Conservation (phyloP, 805 yeast species). For the Maudiozyma bulderi region DNA sequence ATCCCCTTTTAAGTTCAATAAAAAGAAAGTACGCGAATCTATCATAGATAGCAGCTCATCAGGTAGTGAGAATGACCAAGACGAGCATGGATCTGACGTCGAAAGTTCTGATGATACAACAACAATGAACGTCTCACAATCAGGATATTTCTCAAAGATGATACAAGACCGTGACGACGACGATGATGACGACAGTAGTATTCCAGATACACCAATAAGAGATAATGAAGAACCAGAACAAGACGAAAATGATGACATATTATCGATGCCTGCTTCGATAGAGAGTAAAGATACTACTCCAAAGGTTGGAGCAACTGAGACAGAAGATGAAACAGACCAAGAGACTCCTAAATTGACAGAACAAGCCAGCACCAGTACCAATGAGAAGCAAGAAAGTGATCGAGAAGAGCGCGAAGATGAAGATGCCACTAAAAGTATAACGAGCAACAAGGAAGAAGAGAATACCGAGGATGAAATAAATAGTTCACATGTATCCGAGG, state of each 20-base stretch:
- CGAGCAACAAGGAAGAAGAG: background rate
- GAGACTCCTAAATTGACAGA: background rate
- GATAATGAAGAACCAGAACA: background rate
- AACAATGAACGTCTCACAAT: conserved; percentile 12
- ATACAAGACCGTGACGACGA: conserved; percentile 6
- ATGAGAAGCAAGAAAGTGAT: background rate
- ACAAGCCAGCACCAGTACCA: background rate
- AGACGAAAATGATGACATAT: conserved; percentile 1
- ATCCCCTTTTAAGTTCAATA: conserved; percentile 8
- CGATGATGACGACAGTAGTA: background rate
- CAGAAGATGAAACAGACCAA: background rate
- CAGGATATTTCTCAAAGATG: conserved; percentile 23
- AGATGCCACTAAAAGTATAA: background rate
- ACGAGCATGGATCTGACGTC: background rate
- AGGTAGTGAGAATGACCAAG: conserved; percentile 1
- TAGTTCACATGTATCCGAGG: background rate
- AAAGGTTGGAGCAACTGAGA: background rate
- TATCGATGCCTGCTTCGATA: conserved; percentile 1
- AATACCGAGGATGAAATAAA: background rate
- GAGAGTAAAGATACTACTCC: background rate
- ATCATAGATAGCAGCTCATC: conserved; percentile 12
- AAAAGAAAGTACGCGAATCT: conserved; percentile 10
- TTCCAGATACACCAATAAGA: background rate
- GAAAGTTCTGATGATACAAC: conserved; percentile 8
- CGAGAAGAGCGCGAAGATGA: too few relatives aligned